Base-by-base conservation (phyloP, 2,329 filamentous ascomycete genomes). In the Dichotomopilus funicola region DNA sequence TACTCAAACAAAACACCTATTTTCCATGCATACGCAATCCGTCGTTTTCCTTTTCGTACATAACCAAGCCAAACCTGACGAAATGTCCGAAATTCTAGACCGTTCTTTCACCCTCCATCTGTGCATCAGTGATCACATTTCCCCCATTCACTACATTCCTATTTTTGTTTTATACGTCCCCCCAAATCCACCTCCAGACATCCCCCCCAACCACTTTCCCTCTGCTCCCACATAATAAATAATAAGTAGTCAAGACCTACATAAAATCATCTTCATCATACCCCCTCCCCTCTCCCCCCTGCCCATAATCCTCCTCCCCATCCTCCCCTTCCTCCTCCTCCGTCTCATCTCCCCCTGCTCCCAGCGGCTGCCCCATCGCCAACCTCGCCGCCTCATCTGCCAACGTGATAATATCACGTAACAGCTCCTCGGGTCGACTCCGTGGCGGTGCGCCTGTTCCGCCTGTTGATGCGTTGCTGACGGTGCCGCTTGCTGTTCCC, bases 331-430 rank as follows among this genome's bases (percentile, higher is more conserved):
- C 62, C 55, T 65, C 64, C 58, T 77, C 74, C 36, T 75, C 74
- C 12, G 74, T 65, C 51, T 67, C 72, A 9, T 59, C 63, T 59
- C 66, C 64, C 33, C 63, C 63, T 31, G 42, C 55, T 37, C 60
- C 63, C 33, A 48, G 40, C 47, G 46, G 56, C 47, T 61, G 58
- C 12, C 68, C 70, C 53, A 78, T 62, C 13, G 72, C 73, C 59
- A 78, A 66, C 54, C 69, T 67, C 1, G 73, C 71, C 38, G 74
- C 70, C 60, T 73, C 72, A 47, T 74, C 73, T 10, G 75, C 70
- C n/a, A 79, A 66, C 37, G 67, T 66, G 36, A 71, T 67, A n/a
- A 72, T 72, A 49, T 72, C 70, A 38, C 65, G 55, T 19, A 72
- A 58, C 37, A 71, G 57, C 40, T 67, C 65, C 56, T 71, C 76